Base-by-base conservation (phyloP, 805 yeast genomes). In the Cyberlindnera maclurae region DNA sequence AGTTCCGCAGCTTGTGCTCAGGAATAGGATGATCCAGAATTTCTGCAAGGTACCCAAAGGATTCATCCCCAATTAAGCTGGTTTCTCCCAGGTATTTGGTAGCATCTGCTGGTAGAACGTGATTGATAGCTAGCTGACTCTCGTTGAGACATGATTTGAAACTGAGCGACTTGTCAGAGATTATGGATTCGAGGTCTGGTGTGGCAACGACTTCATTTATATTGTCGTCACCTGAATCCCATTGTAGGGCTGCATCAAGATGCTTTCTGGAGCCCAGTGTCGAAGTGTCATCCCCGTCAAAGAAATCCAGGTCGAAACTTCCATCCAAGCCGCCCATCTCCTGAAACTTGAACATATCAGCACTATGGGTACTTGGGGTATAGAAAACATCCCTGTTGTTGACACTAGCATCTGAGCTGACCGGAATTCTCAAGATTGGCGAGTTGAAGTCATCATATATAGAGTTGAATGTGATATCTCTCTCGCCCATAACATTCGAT, bases 41-140 rank as follows among this genome's bases (percentile, higher is more conserved):
- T 3, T 58, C 59, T 2, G 69, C 74, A 17, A 73, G 52, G 41
- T 72, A 73, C 0, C 63, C 62, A 47, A 62, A 72, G 0, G 77
- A 71, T 10, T 62, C 63, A 41, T 67, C 73, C 11, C 46, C 35
- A 4, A 46, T 38, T 7, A 60, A 31, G 29, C 31, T 33, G 9
- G 26, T 31, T 6, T 33, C 27, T 12, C 27, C 28, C 11, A 35
- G 35, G 24, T 35, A 34, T 11, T 38, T 15, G 8, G 15, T 24
- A 3, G 29, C 31, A 11, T 34, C 41, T 9, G 9, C 11, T 6
- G 20, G 15, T 29, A 24, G 4, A 28, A 41, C 11, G 1, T 17
- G 40, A 12, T 34, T 26, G 12, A 38, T 28, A 12, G 26, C 20
- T 26, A 44, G 12, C 12, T 39, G 39, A 8, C 41, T 36, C 10